These are phyloP conservation scores for Chytriomyces sp. DNA, from an alignment of 192 early-diverging fungal species.

Conservation along the genomic window DNA sequence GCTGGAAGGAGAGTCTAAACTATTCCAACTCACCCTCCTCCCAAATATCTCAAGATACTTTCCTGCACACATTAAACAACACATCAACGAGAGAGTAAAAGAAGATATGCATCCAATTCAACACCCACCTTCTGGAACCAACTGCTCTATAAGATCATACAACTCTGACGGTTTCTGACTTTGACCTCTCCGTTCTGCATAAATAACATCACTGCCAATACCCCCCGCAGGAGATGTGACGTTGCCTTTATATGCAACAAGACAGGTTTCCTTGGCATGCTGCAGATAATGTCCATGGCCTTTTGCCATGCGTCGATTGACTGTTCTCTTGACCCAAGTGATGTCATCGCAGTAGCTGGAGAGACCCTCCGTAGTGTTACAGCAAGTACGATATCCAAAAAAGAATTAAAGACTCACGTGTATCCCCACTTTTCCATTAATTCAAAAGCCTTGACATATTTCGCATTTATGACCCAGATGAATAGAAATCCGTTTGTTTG, in stretches of 20 bases:
- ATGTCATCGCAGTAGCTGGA: conserved; percentile 88
- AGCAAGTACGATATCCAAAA: background rate
- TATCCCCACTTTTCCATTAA: conserved; percentile 96
- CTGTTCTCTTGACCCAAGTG: conserved; percentile 96
- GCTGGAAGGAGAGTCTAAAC: background rate
- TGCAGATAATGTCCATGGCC: conserved; percentile 97
- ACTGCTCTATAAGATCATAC: conserved; percentile 93
- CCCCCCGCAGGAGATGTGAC: conserved; percentile 39
- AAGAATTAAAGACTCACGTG: conserved; percentile 51
- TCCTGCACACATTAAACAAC: conserved; percentile 46
- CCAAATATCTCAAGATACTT: conserved; percentile 96
- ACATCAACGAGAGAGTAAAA: background rate
- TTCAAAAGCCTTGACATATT: conserved; percentile 93
- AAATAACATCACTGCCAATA: conserved; percentile 85
- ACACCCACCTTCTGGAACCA: conserved; percentile 78
- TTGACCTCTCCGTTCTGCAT: conserved; percentile 90
- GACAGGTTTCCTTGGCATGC: conserved; percentile 96
- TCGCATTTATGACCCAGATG: conserved; percentile 99
- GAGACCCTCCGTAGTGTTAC: background rate
- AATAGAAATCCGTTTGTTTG: conserved; percentile 91
- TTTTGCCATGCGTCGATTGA: conserved; percentile 95
- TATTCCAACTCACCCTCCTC: conserved; percentile 51
- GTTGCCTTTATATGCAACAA: conserved; percentile 87
- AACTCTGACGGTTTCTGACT: conserved; percentile 96
- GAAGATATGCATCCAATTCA: background rate